Evolutionary conservation across 352 stramenopile genomes (phyloP).

Genomic region (Globisporangium splendens): DNA sequence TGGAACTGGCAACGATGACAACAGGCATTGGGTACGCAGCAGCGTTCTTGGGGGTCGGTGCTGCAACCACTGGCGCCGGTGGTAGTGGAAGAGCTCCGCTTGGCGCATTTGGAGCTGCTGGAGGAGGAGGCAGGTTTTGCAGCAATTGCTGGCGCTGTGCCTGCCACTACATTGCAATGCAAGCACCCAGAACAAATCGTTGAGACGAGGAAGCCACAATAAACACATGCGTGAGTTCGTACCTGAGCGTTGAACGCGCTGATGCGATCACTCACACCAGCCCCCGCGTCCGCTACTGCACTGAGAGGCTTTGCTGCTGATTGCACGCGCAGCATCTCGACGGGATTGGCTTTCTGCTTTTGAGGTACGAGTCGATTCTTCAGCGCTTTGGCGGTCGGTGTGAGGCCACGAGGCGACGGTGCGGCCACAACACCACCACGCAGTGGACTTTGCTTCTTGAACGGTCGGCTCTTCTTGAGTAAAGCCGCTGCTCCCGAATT

Average conservation of each 20-base stretch:
- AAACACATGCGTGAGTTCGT: background rate
- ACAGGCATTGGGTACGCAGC: slow-evolving; percentile 16
- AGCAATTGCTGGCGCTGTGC: slow-evolving; percentile 38
- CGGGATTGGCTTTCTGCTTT: slow-evolving; percentile 18
- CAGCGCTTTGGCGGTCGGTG: slow-evolving; percentile 8
- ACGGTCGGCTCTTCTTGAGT: slow-evolving; percentile 13
- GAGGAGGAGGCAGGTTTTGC: slow-evolving; percentile 11
- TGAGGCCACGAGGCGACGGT: slow-evolving; percentile 9
- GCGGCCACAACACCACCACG: background rate
- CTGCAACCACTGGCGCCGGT: slow-evolving; percentile 12
- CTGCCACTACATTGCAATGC: slow-evolving; percentile 29
- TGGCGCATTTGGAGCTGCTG: slow-evolving; percentile 11
- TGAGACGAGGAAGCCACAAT: background rate
- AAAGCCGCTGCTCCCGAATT: slow-evolving; percentile 5
- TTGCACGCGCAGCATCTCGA: slow-evolving; percentile 12
- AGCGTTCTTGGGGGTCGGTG: background rate
- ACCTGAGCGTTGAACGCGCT: slow-evolving; percentile 63
- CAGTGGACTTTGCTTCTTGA: slow-evolving; percentile 12
- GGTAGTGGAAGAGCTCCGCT: slow-evolving; percentile 8
- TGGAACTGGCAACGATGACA: background rate
- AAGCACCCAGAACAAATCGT: background rate
- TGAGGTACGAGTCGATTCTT: slow-evolving; percentile 16
- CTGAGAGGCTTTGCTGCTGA: background rate
- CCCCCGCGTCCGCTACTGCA: background rate
- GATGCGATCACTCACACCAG: slow-evolving; percentile 27